Evolutionary conservation across 331 rosid genomes (phyloP).

Genomic region (Cydonia oblonga): DNA sequence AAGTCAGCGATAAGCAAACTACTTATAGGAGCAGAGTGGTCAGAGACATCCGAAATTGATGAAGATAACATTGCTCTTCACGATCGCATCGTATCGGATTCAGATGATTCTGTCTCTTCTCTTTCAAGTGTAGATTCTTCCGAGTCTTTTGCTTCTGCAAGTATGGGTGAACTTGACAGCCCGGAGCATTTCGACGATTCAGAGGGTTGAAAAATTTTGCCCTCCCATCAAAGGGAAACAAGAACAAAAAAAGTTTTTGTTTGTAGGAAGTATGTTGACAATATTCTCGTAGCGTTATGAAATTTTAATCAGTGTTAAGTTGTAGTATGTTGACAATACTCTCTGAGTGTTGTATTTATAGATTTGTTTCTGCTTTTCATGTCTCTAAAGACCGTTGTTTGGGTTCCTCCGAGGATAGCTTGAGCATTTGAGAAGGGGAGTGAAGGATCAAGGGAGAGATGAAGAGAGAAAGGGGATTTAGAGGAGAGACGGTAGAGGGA

Average conservation of each 20-base stretch:
- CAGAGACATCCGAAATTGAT: slow-evolving; percentile 63
- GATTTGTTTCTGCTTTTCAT: neutral
- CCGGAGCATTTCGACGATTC: slow-evolving; percentile 59
- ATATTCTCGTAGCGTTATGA: neutral
- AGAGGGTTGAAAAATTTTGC: slow-evolving; percentile 17
- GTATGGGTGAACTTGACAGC: slow-evolving; percentile 89
- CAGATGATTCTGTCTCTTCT: slow-evolving; percentile 65
- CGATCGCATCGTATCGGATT: slow-evolving; percentile 44
- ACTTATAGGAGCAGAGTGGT: slow-evolving; percentile 55
- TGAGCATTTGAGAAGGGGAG: too few relatives aligned
- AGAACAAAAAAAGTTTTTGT: neutral
- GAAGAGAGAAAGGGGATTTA: too few relatives aligned
- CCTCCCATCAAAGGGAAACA: neutral
- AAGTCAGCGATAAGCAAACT: slow-evolving; percentile 72
- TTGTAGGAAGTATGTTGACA: neutral
- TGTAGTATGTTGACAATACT: too few relatives aligned
- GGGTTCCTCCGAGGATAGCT: neutral
- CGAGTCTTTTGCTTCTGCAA: slow-evolving; percentile 89
- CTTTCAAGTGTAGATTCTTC: slow-evolving; percentile 57
- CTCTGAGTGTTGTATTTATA: too few relatives aligned
- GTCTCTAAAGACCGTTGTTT: neutral
- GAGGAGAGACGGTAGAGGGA: too few relatives aligned
- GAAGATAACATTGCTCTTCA: slow-evolving; percentile 58
- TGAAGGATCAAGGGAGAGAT: too few relatives aligned
- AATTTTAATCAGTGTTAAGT: neutral